A percentile compares a stretch with the other conserved stretches of the same genome.
phyloP scores from a whole-genome alignment of 164 flowering plant species.

The Berberis thunbergii region DNA sequence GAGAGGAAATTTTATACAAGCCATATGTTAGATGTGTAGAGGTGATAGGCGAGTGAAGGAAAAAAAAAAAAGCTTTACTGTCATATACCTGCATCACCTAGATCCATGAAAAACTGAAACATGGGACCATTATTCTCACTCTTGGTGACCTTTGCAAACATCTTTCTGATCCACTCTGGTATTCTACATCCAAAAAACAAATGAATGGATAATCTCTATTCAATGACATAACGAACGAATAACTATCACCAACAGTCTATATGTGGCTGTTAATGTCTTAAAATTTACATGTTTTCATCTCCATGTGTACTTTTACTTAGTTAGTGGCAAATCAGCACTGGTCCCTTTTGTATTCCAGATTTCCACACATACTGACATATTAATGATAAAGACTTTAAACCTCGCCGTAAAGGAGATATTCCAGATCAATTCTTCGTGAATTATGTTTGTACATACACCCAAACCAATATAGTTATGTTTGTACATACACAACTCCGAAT shows the following conservation, averaged over 20 bases:
- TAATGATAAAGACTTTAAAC: no score
- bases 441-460: no score
- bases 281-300: not conserved
- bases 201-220: not conserved
- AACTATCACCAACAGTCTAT: not conserved
- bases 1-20: no score
- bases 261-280: not conserved
- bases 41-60: not conserved
- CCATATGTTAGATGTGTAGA: not conserved
- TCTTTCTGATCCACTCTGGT: slow-evolving; percentile 81
- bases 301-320: not conserved
- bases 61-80: not conserved
- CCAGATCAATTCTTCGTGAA: no score
- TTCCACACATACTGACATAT: no score
- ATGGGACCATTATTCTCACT: slow-evolving; percentile 74
- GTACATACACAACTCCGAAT: no score
- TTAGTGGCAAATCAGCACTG: no score
- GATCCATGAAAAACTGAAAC: slow-evolving; percentile 91
- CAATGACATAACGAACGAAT: not conserved
- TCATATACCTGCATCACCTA: slow-evolving; percentile 87
- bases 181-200: slow-evolving; percentile 31
- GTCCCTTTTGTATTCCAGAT: no score
- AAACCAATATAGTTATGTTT: no score
- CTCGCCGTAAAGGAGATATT: no score
- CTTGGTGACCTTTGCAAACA: slow-evolving; percentile 48